A percentile compares a stretch with the other conserved stretches of the same genome.
These are phyloP conservation scores for Tolypocladium sp. DNA, from an alignment of 2,329 filamentous ascomycete species.

Conservation along the genomic window DNA sequence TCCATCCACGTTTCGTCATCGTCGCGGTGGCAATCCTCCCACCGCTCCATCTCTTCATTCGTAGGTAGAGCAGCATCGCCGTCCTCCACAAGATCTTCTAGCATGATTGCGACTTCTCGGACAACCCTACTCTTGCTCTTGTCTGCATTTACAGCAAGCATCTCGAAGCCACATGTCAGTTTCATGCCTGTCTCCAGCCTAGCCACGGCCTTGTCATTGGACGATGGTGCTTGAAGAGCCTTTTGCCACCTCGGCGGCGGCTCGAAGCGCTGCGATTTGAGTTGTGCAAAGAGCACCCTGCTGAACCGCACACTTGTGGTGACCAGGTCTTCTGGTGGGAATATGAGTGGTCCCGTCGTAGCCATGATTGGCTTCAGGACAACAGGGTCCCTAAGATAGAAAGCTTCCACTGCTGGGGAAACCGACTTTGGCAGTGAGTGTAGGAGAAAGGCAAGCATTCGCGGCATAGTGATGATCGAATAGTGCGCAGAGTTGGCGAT, in stretches of 20 bases:
- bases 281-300: slow-evolving; percentile 80
- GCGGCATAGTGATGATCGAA: slow-evolving; percentile 63
- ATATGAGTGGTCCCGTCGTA: slow-evolving; percentile 44
- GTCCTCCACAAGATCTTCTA: slow-evolving; percentile 67
- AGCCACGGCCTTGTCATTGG: slow-evolving; percentile 7
- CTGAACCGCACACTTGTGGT: slow-evolving; percentile 75
- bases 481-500: slow-evolving; percentile 70
- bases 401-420: slow-evolving; percentile 77
- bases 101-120: slow-evolving; percentile 65
- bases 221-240: slow-evolving; percentile 7
- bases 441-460: slow-evolving; percentile 72
- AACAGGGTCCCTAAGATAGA: slow-evolving; percentile 82
- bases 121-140: slow-evolving; percentile 60
- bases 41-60: slow-evolving; percentile 61
- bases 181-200: slow-evolving; percentile 77
- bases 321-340: slow-evolving; percentile 72
- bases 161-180: slow-evolving; percentile 81
- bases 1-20: slow-evolving; percentile 90
- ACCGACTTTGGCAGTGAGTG: slow-evolving; percentile 68
- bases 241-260: slow-evolving; percentile 46
- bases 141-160: slow-evolving; percentile 61
- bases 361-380: slow-evolving; percentile 60
- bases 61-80: slow-evolving; percentile 58
- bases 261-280: slow-evolving; percentile 76
- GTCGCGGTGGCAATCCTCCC: slow-evolving; percentile 53